Evolutionary conservation across 2,329 filamentous ascomycete genomes (phyloP).

Genomic region (Thermochaetoides dissita): DNA sequence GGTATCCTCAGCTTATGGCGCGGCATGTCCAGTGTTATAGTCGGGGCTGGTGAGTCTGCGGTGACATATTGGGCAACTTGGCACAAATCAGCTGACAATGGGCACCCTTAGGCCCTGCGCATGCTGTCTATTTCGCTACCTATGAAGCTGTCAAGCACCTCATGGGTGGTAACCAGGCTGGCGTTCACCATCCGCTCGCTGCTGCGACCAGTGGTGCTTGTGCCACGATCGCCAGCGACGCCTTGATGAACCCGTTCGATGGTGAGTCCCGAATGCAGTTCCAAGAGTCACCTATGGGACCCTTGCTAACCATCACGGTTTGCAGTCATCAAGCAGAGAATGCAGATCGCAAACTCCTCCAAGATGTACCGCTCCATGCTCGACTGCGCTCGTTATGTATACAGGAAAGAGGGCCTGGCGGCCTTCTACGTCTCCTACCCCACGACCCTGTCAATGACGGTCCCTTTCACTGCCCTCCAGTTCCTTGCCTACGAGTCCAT

Average conservation of each 20-base stretch:
- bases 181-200: slow-evolving; percentile 82
- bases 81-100: slow-evolving; percentile 10
- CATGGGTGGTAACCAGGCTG: slow-evolving; percentile 80
- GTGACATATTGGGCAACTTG: background rate
- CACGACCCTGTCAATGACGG: slow-evolving; percentile 95
- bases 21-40: slow-evolving; percentile 88
- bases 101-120: slow-evolving; percentile 59
- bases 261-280: slow-evolving; percentile 39
- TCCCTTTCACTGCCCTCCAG: slow-evolving; percentile 92
- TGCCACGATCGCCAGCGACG: slow-evolving; percentile 93
- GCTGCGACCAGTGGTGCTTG: slow-evolving; percentile 86
- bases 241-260: slow-evolving; percentile 98
- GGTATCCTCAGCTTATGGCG: slow-evolving; percentile 87
- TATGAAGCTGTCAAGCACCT: slow-evolving; percentile 95
- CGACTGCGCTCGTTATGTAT: slow-evolving; percentile 80
- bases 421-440: slow-evolving; percentile 99
- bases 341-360: slow-evolving; percentile 94
- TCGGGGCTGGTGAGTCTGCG: slow-evolving; percentile 65
- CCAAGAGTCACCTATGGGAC: no score
- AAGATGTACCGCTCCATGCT: slow-evolving; percentile 70
- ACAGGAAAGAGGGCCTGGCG: slow-evolving; percentile 70
- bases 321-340: slow-evolving; percentile 94
- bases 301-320: slow-evolving; percentile 1
- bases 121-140: slow-evolving; percentile 95
- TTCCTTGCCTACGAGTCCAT: slow-evolving; percentile 97